A percentile compares a stretch with the other conserved stretches of the same genome.
Evolutionary conservation across 371 early-diverging fungal species (phyloP).

Genomic region (Rhizopus stolonifer): DNA sequence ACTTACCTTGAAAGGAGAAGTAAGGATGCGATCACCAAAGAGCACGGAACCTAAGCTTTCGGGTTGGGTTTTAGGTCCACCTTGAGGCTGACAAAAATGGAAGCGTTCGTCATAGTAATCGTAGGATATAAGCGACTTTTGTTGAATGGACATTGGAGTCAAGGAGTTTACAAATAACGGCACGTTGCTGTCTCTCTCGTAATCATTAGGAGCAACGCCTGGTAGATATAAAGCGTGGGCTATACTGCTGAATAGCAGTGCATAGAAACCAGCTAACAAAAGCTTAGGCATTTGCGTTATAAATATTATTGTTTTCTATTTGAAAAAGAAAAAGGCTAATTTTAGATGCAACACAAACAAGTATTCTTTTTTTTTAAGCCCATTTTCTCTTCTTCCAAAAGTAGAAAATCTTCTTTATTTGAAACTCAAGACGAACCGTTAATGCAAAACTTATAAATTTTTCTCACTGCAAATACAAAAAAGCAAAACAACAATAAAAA

Average conservation of each 20-base stretch:
- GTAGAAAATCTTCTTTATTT: too few species aligned
- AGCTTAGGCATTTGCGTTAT: background rate
- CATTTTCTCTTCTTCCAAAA: too few species aligned
- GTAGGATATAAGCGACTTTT: slow-evolving; percentile 81
- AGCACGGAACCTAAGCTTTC: slow-evolving; percentile 91
- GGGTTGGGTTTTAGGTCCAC: slow-evolving; percentile 64
- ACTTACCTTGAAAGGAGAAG: slow-evolving; percentile 81
- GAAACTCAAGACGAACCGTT: too few species aligned
- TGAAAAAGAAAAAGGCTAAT: too few species aligned
- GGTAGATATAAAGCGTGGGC: slow-evolving; percentile 82
- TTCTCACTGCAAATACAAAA: too few species aligned
- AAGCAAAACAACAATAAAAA: too few species aligned
- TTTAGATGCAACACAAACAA: too few species aligned
- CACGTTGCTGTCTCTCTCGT: slow-evolving; percentile 66
- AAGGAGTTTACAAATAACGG: slow-evolving; percentile 87
- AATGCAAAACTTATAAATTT: too few species aligned
- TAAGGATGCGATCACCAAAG: slow-evolving; percentile 95
- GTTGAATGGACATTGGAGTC: slow-evolving; percentile 67
- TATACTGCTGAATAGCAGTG: slow-evolving; percentile 2
- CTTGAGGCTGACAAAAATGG: slow-evolving; percentile 82
- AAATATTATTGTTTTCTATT: background rate
- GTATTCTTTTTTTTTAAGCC: too few species aligned
- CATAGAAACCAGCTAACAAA: background rate
- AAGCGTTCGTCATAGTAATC: slow-evolving; percentile 83
- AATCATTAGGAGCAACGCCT: slow-evolving; percentile 92